Percentiles rank a stretch among this genome's conserved stretches.
These are phyloP conservation scores for Talaromyces atroroseus DNA, from an alignment of 2,329 filamentous ascomycete species.

Conservation along the genomic window DNA sequence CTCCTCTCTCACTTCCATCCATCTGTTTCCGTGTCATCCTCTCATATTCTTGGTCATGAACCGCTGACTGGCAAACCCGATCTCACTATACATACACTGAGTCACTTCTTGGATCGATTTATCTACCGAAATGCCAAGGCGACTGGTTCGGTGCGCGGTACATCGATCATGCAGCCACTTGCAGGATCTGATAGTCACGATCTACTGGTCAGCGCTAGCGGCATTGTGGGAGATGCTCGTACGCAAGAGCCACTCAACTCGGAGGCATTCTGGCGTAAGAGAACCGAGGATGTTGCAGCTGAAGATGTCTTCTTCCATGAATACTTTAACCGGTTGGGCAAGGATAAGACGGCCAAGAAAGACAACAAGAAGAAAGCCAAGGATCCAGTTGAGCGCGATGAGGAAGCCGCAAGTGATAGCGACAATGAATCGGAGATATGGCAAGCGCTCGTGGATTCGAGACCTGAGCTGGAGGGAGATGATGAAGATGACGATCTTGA, in stretches of 20 bases:
- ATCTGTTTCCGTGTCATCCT: slow-evolving; percentile 79
- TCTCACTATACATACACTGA: slow-evolving; percentile 80
- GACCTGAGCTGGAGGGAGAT: slow-evolving; percentile 67
- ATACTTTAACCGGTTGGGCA: slow-evolving; percentile 78
- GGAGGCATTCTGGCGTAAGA: slow-evolving; percentile 86
- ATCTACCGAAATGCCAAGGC: slow-evolving; percentile 91
- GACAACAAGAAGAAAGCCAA: slow-evolving; percentile 47
- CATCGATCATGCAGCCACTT: slow-evolving; percentile 95
- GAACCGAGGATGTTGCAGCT: slow-evolving; percentile 75
- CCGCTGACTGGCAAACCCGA: slow-evolving; percentile 82
- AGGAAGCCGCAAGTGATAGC: slow-evolving; percentile 46
- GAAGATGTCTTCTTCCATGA: slow-evolving; percentile 98
- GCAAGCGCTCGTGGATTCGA: slow-evolving; percentile 78
- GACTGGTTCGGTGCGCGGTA: slow-evolving; percentile 60
- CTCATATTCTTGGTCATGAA: slow-evolving; percentile 62
- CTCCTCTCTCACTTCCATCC: slow-evolving; percentile 84
- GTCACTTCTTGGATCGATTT: slow-evolving; percentile 95
- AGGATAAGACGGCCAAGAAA: slow-evolving; percentile 55
- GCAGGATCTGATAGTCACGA: slow-evolving; percentile 56
- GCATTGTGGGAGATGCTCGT: slow-evolving; percentile 45
- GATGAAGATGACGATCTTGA: slow-evolving; percentile 55
- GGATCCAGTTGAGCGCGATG: slow-evolving; percentile 38
- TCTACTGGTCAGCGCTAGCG: slow-evolving; percentile 52
- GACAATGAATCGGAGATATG: slow-evolving; percentile 76
- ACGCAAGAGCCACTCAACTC: slow-evolving; percentile 70